Base-by-base conservation (phyloP, 2,329 filamentous ascomycete species). In the Aspergillus sp. region DNA sequence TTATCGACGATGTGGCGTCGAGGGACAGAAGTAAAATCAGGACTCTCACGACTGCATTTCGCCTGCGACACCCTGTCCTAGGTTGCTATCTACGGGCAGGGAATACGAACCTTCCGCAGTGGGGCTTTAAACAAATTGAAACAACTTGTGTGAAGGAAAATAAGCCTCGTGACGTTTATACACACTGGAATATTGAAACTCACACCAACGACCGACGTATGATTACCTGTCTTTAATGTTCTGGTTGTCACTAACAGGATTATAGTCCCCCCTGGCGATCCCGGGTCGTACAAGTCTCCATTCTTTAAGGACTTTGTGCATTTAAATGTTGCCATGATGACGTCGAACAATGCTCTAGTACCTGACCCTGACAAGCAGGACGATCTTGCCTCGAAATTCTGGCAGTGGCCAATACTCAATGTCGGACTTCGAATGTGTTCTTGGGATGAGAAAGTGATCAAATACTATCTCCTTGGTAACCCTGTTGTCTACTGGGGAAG, bases 81-180 rank as follows among this genome's bases (percentile, higher is more conserved):
- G 90, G 90, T 65, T 99, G 95, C 78, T 99, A 99, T 73, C 86
- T 99, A 51, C 89, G 93, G 63, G 96, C 95, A 59, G 93, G 93
- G 67, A 99, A 96, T 69, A 90, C 92, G 68, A 99, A 98, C 77
- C 83, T 99, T 63, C 95, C 95, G 52, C 95, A 98, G 74, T 99
- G 95, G 95, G 95, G 95, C 73, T 99, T 99, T 84, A 97, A 98
- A 81, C 95, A 99, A 79, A 98, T 99, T 64, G 95, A 99, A 79
- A 93, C 95, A 37, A 96, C 92, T 25, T 99, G 95, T 77, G 87
- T 89, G 65, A 97, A 96, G 81, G 86, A 89, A 66, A 96, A 97
- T 81, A 95, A 93, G 69, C 91, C 93, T 6, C 86, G 88, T 54
- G 95, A 99, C 74, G 86, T 92, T 41, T 98, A 96, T 76, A 99